Conservation (phyloP, 2,329 filamentous ascomycete genomes). For the Emydomyces testavorans region DNA sequence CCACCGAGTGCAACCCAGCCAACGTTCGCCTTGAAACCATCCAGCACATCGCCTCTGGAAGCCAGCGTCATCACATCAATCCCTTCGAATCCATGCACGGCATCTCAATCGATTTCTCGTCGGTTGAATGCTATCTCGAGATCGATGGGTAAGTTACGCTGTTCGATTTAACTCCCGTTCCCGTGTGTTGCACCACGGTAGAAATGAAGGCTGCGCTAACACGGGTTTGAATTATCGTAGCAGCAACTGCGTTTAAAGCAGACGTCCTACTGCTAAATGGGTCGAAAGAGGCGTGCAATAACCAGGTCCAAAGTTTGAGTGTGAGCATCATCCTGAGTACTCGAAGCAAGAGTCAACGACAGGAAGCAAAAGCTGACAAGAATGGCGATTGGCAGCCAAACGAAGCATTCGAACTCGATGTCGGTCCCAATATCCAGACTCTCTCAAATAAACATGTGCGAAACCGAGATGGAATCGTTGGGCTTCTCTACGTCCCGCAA, state of each 20-base stretch:
- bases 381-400: neutral
- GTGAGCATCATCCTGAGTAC: neutral
- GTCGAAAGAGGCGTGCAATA: neutral
- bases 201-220: neutral
- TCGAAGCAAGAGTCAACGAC: neutral
- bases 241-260: slow-evolving; percentile 7
- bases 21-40: neutral
- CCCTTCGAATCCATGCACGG: neutral
- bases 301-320: neutral
- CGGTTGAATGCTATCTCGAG: neutral
- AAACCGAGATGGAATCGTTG: slow-evolving; percentile 52
- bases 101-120: neutral
- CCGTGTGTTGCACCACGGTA: neutral
- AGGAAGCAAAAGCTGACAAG: neutral
- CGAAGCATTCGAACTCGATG: slow-evolving; percentile 26
- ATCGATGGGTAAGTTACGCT: slow-evolving; percentile 2
- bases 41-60: neutral
- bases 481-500: slow-evolving; percentile 75
- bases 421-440: slow-evolving; percentile 55
- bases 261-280: slow-evolving; percentile 1
- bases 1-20: neutral
- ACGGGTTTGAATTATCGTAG: neutral
- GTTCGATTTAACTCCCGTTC: too few relatives aligned
- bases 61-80: neutral
- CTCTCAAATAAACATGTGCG: slow-evolving; percentile 51